Evolutionary conservation across 2,329 filamentous ascomycete genomes (phyloP), one percentile per base, ranked within the genome.

Genomic region (Fusarium ambrosium): DNA sequence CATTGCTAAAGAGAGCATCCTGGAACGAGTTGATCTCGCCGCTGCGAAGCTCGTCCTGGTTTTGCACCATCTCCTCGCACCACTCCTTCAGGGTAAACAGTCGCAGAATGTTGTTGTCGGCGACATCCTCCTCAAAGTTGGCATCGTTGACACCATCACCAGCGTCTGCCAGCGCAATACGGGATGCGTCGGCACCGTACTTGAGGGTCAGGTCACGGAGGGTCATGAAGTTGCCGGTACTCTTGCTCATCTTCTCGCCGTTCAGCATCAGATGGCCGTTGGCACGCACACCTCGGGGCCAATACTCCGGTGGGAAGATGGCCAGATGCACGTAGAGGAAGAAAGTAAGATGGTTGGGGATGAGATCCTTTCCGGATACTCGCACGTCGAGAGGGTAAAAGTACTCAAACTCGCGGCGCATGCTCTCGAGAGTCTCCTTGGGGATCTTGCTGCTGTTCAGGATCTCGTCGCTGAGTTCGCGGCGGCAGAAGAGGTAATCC

Each of bases 191-290:
- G 10, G 97, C 96, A 80, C 97, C 97, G 79, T 97, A 99, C 84
- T 99, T 99, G 78, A 92, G 89, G 16, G 96, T 93, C 34, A 95
- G 90, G 72, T 98, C 94, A 64, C 92, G 90, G 62, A 98, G 88
- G 13, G 97, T 98, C 82, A 99, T 89, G 87, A 99, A 99, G 86
- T 98, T 99, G 72, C 97, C 97, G 0, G 95, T 98, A 64, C 93
- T 96, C 87, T 99, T 99, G 82, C 92, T 93, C 97, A 99, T 99
- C 90, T 99, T 99, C 82, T 98, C 94, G 60, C 96, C 96, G 82
- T 99, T 99, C 74, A 99, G 88, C 83, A 97, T 91, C 79, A 98
- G 86, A 85, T 98, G 96, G 2, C 97, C 97, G 81, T 99, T 99
- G 72, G 94, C 92, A 75, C 97, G 93, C 76, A 98, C 89, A 72